Conservation (phyloP, 495 filamentous ascomycete genomes). For the Apiosordaria backusii region DNA sequence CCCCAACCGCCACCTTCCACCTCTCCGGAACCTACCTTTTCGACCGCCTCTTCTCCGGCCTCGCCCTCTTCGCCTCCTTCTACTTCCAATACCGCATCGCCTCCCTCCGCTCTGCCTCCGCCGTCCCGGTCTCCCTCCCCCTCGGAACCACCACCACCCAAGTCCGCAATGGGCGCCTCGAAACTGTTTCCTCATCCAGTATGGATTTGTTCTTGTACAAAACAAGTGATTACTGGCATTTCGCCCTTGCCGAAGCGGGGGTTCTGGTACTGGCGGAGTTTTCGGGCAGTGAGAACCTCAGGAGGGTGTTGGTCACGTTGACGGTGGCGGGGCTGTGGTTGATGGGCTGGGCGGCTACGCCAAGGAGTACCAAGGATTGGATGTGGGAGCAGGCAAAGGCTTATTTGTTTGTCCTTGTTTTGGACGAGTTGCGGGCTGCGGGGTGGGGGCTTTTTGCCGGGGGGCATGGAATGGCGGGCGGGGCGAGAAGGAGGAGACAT, state of each 20-base stretch:
- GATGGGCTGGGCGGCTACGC: constrained; percentile 21
- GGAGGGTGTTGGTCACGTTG: constrained; percentile 10
- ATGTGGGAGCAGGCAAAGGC: constrained; percentile 24
- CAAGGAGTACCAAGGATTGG: constrained; percentile 17
- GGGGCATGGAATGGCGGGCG: no score
- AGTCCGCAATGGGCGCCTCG: constrained; percentile 17
- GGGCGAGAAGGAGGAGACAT: no score
- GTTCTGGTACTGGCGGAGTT: constrained; percentile 16
- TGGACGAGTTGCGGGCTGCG: constrained; percentile 17
- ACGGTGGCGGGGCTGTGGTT: constrained; percentile 13
- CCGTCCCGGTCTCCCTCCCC: constrained; percentile 10
- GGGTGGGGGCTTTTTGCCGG: background rate
- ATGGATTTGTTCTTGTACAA: constrained; percentile 11
- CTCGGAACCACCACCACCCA: background rate
- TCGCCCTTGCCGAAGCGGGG: constrained; percentile 11
- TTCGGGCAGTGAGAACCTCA: constrained; percentile 10
- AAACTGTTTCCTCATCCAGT: background rate
- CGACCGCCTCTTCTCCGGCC: constrained; percentile 17
- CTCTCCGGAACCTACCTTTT: constrained; percentile 13
- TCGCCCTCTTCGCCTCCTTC: constrained; percentile 20
- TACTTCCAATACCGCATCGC: constrained; percentile 25
- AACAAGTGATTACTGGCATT: constrained; percentile 15
- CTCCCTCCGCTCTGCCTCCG: constrained; percentile 10
- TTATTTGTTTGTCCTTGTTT: constrained; percentile 19
- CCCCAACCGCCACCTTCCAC: background rate